Base-by-base conservation (phyloP, 306 rosid species). In the Notholithocarpus densiflorus region DNA sequence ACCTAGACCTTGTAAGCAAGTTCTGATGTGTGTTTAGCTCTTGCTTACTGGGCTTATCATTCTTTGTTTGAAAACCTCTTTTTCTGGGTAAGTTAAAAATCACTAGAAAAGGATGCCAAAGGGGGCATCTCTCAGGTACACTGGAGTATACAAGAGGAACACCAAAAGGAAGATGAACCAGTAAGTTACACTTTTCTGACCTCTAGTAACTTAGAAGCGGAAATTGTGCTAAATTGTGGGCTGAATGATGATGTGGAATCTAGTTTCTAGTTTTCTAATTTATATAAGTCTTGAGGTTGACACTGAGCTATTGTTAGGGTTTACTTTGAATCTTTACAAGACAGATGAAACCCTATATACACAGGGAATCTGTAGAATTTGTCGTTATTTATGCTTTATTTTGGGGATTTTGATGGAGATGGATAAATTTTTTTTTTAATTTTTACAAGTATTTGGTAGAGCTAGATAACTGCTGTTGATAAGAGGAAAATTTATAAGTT, bases 161-260 rank as follows among this genome's bases (percentile, higher is more conserved):
- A 26, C 34, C 6, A 61, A 61, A 34, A 40, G 29, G 54, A 48
- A 21, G 48, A 66, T 55, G 68, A 60, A 80, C 62, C 40, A 34
- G 52, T 48, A 37, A 61, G 68, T 53, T 32, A 51, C 45, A 21
- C 68, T 75, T 55, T 75, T 71, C 68, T 76, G 54, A 75, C 53
- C 72, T 43, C 34, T 32, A 70, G 51, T 11, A 71, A 55, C 52
- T 23, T 75, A 40, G 56, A 3, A 27, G 37, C 2, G 43, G 61
- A 60, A 52, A 24, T 56, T 3, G 61, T 56, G 29, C 68, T 32
- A 34, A 40, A 74, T 34, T 18, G 10, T 56, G 77, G 43, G n/a
- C 32, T 31, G 20, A 51, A 74, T 20, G 26, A 5, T 74, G 54
- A 34, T 32, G 68, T 51, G n/a, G 24, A 60, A 56, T 74, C 43